Base-by-base conservation (phyloP, 106 monocot genomes). In the Amphibolis antarctica region DNA sequence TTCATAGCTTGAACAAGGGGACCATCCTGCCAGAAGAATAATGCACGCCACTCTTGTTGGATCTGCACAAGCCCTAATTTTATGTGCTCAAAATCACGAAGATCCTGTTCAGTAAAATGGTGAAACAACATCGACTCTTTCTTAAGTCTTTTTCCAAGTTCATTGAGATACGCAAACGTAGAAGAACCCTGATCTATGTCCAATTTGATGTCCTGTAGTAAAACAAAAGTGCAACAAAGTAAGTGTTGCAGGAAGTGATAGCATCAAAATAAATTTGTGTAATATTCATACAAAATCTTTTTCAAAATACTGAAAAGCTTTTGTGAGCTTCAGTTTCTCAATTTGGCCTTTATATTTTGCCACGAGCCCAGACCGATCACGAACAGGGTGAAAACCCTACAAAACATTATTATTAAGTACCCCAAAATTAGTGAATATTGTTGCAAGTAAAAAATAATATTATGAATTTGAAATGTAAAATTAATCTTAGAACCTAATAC, bases 1-100 rank as follows among this genome's bases (percentile, higher is more conserved):
- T 85, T 90, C 96, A 96, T 96, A 54, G 96, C 89, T 77, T 96
- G 78, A 14, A 96, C 84, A 71, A 96, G 86, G 17, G 90, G 90
- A 1, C 96, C 96, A 80, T 96, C 86, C 45, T 96, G 89, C 96
- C 96, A 96, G 60, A 78, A 31, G 47, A 96, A 96, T 69, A 96
- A 75, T 12, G 84, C 60, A 69, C 82, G 84, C 86, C 84, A 96
- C 46, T 75, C 78, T 23, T 73, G 63, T 18, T 84, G 74, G 42
- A 96, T 68, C 51, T 49, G 59, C 48, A 70, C 60, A 18, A 89
- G 45, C 26, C 78, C 68, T 44, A 31, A 36, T 59, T 77, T 89
- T 6, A 77, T 54, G 42, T 72, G 60, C 72, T 83, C 67, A 64
- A 89, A 71, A 30, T 18, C 63, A 49, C 64, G 66, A 67, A 88